Evolutionary conservation across 257 asterid species (phyloP), one percentile per base, ranked within the genome.

Genomic region (Buddleja alternifolia): DNA sequence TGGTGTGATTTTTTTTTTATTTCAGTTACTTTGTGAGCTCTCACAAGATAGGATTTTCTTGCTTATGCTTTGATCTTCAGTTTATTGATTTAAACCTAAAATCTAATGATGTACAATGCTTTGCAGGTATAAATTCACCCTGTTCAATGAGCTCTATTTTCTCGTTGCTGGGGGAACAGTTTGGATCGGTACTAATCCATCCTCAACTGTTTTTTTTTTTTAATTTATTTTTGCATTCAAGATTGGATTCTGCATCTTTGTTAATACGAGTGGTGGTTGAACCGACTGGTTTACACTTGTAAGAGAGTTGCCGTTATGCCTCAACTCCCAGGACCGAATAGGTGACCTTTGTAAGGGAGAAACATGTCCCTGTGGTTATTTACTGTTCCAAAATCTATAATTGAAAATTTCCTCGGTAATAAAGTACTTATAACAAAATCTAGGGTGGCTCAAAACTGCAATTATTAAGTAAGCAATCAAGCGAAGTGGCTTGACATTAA

Each of bases 91-190:
- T 37, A 37, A 54, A 29, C 34, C 34, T 5, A 29, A 29, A 29
- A 29, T 29, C 34, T 29, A 29, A 51, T 12, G 34, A 47, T 17
- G 15, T 24, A 11, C 48, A 11, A 67, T 72, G 58, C 62, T 70
- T 70, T 84, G 78, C 92, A 94, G 99, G 99, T 94, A 94, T 77
- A 94, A 86, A 73, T 94, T 94, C 75, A 94, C 99, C 53, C 82
- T 94, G 77, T 94, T 94, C 78, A 94, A 94, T 36, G 99, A 94
- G 92, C 96, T 94, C 47, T 94, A 94, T 76, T 94, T 94, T 79
- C 89, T 94, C 78, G 98, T 94, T 46, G 87, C 99, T 24, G 99
- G 99, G 37, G 99, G 99, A 54, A 94, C 99, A 50, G 95, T 94
- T 69, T 94, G 99, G 99, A 89, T 89, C 34, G 99, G 99, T 94